phyloP scores from a whole-genome alignment of 2,329 filamentous ascomycete genomes.

The Escovopsis sp. region DNA sequence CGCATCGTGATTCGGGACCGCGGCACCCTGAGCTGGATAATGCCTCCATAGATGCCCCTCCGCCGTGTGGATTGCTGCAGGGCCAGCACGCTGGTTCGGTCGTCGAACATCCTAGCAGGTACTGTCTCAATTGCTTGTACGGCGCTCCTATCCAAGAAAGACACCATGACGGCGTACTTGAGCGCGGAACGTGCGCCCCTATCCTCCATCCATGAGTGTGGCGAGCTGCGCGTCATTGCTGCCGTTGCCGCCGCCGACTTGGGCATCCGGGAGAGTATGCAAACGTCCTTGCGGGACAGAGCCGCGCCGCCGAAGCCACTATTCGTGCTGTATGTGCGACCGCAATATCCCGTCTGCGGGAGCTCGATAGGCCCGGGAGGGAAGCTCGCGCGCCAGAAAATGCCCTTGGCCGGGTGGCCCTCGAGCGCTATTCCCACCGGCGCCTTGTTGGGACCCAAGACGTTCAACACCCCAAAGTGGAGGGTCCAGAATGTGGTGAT shows the following conservation, averaged over 20 bases:
- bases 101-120: background rate
- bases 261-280: background rate
- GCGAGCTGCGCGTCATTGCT: no score
- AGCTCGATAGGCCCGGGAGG: background rate
- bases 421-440: background rate
- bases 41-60: background rate
- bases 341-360: background rate
- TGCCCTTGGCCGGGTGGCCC: background rate
- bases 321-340: background rate
- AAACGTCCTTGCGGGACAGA: background rate
- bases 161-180: background rate
- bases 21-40: background rate
- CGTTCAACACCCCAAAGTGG: background rate
- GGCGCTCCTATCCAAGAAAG: background rate
- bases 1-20: background rate
- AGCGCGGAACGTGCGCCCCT: background rate
- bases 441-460: background rate
- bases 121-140: background rate
- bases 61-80: background rate
- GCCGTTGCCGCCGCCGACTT: background rate
- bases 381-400: background rate
- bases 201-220: no score
- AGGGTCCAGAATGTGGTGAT: background rate
- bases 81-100: background rate
- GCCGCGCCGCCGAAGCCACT: background rate